Evolutionary conservation across 345 rosid genomes (phyloP).

Genomic region (Turnera subulata): DNA sequence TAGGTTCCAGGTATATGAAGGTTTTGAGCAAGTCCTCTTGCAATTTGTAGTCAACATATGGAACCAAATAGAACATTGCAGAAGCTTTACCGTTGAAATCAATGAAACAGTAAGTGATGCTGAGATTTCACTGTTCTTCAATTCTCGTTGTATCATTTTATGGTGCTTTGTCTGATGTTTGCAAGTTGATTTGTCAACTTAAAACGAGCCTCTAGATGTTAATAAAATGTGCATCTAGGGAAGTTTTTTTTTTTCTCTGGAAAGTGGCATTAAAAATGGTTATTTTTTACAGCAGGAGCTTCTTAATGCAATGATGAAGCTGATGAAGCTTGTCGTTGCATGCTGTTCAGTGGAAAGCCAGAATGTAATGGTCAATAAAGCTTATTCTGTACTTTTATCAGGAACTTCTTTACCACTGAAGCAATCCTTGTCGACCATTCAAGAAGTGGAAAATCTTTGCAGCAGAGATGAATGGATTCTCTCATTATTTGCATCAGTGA

Average conservation of each 20-base stretch:
- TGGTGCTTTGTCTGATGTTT: not conserved
- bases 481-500: constrained; percentile 68
- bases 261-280: not conserved
- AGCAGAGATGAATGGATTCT: constrained; percentile 60
- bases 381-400: constrained; percentile 48
- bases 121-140: not conserved
- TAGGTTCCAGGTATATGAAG: constrained; percentile 62
- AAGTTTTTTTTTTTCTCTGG: not conserved
- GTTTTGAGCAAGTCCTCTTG: constrained; percentile 47
- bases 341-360: constrained; percentile 63
- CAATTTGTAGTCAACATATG: constrained; percentile 58
- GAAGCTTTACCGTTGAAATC: constrained; percentile 22
- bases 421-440: constrained; percentile 30
- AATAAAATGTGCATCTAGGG: not conserved
- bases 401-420: constrained; percentile 41
- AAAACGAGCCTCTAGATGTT: not conserved
- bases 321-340: constrained; percentile 66
- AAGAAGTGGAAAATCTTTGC: constrained; percentile 31
- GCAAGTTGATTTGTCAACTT: not conserved
- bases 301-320: constrained; percentile 59
- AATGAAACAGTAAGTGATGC: constrained; percentile 41
- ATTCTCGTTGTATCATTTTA: not conserved
- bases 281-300: constrained; percentile 43
- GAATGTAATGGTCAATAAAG: constrained; percentile 53
- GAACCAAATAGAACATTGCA: constrained; percentile 54